Percentiles rank a stretch among this genome's conserved stretches.
phyloP scores from a whole-genome alignment of 1,284 basidiomycete species.

The Cryptococcus sp. region DNA sequence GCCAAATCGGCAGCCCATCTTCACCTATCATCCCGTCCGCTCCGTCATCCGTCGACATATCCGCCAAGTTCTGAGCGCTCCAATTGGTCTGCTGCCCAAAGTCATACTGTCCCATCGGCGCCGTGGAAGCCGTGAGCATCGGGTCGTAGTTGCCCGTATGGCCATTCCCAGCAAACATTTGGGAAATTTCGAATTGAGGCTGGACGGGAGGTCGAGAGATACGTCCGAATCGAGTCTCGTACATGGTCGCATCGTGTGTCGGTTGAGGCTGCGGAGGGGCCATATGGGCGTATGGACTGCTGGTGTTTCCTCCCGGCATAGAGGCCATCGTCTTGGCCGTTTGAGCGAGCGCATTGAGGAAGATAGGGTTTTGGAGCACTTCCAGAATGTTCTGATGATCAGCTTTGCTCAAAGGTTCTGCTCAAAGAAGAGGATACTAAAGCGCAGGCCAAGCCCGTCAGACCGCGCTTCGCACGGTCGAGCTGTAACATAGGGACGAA shows the following conservation, averaged over 20 bases:
- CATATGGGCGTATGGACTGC: neutral
- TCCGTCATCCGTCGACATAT: neutral
- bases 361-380: conserved; percentile 3
- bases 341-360: conserved; percentile 3
- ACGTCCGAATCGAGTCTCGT: conserved; percentile 14
- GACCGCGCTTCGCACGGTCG: too few relatives aligned
- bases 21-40: neutral
- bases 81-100: neutral
- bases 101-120: neutral
- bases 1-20: conserved; percentile 12
- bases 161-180: conserved; percentile 1
- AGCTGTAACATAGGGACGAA: neutral
- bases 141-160: neutral
- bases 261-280: neutral
- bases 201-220: conserved; percentile 13
- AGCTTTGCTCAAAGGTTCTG: too few relatives aligned
- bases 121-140: neutral
- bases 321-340: neutral
- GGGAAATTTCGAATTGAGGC: conserved; percentile 4
- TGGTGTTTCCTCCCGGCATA: neutral
- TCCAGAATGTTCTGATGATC: neutral
- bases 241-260: neutral
- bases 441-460: too few relatives aligned
- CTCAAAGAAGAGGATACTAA: too few relatives aligned
- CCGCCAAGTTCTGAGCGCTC: too few relatives aligned